Conservation (phyloP, 2,329 filamentous ascomycete genomes). For the Sporothrix variecibatus region DNA sequence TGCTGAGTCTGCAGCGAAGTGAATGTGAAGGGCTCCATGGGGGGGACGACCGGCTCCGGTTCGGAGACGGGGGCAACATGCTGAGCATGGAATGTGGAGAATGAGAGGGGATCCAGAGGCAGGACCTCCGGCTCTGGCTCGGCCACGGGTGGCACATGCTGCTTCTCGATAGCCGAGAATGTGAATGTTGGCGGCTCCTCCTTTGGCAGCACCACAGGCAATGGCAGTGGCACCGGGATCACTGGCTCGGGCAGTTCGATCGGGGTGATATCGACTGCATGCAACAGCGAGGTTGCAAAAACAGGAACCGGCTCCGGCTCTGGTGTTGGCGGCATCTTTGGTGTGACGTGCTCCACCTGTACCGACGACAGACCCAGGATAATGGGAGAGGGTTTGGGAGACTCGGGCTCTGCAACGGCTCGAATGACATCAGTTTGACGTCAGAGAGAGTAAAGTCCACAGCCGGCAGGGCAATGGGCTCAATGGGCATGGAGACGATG, state of each 20-base stretch:
- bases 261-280: conserved; percentile 25
- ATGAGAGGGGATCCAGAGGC: conserved; percentile 18
- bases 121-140: conserved; percentile 38
- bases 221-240: conserved; percentile 11
- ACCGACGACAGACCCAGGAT: conserved; percentile 24
- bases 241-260: conserved; percentile 26
- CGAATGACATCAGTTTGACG: conserved; percentile 23
- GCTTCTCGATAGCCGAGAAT: conserved; percentile 48
- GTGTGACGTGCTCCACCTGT: conserved; percentile 22
- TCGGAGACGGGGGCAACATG: conserved; percentile 35
- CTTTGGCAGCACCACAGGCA: conserved; percentile 24
- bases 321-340: conserved; percentile 14
- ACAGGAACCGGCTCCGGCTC: conserved; percentile 21
- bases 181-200: conserved; percentile 21
- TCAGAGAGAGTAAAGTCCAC: conserved; percentile 26
- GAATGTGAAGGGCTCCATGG: conserved; percentile 33
- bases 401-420: conserved; percentile 25
- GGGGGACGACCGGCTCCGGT: conserved; percentile 30
- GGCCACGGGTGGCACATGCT: conserved; percentile 47
- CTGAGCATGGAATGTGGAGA: conserved; percentile 38
- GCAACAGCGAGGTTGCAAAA: conserved; percentile 26
- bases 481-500: conserved; percentile 25
- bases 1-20: conserved; percentile 29
- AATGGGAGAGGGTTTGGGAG: conserved; percentile 8
- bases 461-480: conserved; percentile 11